phyloP scores from a whole-genome alignment of 176 grass and related monocot genomes.

The Ananas comosus region DNA sequence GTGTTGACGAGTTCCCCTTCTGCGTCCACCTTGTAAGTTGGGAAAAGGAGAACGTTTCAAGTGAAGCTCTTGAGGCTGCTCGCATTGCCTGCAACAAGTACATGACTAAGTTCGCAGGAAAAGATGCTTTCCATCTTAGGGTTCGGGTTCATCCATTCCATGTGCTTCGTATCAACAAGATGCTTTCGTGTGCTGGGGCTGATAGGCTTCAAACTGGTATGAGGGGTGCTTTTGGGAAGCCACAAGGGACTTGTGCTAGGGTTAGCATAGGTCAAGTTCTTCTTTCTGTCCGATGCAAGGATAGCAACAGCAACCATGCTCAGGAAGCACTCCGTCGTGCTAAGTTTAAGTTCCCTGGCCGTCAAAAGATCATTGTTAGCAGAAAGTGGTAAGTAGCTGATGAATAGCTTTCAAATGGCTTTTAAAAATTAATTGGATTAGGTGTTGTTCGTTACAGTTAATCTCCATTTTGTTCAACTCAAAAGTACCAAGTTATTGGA shows the following conservation, averaged over 20 bases:
- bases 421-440: neutral
- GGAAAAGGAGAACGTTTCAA: constrained; percentile 18
- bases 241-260: constrained; percentile 14
- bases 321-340: constrained; percentile 19
- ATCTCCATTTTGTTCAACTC: too few species aligned
- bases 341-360: constrained; percentile 20
- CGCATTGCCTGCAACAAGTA: constrained; percentile 21
- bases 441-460: too few species aligned
- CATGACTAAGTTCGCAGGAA: constrained; percentile 12
- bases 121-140: constrained; percentile 18
- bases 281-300: constrained; percentile 13
- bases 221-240: constrained; percentile 21
- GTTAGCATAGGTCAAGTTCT: constrained; percentile 10
- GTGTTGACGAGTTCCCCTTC: constrained; percentile 17
- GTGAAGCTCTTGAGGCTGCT: constrained; percentile 17
- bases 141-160: constrained; percentile 15
- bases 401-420: neutral
- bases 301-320: neutral
- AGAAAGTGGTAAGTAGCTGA: constrained; percentile 1
- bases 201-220: constrained; percentile 20
- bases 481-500: too few species aligned
- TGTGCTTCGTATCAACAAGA: constrained; percentile 20
- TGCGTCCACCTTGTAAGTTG: constrained; percentile 13
- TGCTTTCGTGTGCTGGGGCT: constrained; percentile 19
- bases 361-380: constrained; percentile 19